phyloP scores from a whole-genome alignment of 2,329 filamentous ascomycete species.

The Paracorniculantispora psalliotae region DNA sequence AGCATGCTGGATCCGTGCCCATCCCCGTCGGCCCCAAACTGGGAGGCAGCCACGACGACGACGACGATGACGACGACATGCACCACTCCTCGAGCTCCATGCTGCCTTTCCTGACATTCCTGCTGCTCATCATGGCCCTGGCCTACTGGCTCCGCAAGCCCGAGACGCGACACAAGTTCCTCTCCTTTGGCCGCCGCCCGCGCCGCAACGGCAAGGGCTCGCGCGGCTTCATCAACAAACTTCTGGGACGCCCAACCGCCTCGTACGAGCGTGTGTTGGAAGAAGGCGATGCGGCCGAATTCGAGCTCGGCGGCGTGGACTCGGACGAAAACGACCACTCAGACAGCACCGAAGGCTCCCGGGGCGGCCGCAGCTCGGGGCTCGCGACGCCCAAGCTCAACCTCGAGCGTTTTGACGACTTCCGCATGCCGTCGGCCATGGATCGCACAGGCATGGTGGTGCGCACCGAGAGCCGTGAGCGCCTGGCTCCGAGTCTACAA shows the following conservation, averaged over 20 bases:
- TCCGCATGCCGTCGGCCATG: slow-evolving; percentile 41
- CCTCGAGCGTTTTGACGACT: slow-evolving; percentile 46
- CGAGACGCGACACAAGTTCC: slow-evolving; percentile 54
- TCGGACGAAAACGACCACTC: slow-evolving; percentile 61
- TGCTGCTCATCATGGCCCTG: slow-evolving; percentile 65
- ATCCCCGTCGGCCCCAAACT: slow-evolving; percentile 21
- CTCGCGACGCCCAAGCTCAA: slow-evolving; percentile 62
- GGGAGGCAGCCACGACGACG: slow-evolving; percentile 28
- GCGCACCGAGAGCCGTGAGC: slow-evolving; percentile 80
- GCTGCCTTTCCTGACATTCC: slow-evolving; percentile 46
- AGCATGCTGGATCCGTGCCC: slow-evolving; percentile 64
- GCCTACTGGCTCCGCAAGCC: slow-evolving; percentile 73
- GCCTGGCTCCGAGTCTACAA: slow-evolving; percentile 55
- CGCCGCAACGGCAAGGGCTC: slow-evolving; percentile 41
- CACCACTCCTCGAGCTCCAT: slow-evolving; percentile 67
- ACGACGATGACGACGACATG: slow-evolving; percentile 51
- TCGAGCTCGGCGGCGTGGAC: slow-evolving; percentile 68
- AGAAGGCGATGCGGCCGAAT: slow-evolving; percentile 67
- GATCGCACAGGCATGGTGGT: slow-evolving; percentile 70
- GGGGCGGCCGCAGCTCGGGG: slow-evolving; percentile 58
- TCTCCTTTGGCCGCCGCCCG: slow-evolving; percentile 25
- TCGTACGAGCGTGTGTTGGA: slow-evolving; percentile 83
- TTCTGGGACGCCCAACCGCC: slow-evolving; percentile 55
- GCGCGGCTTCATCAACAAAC: slow-evolving; percentile 51
- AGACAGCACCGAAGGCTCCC: slow-evolving; percentile 54